Percentiles rank a stretch among this genome's conserved stretches.
Evolutionary conservation across 345 rosid species (phyloP).

Genomic region (Lumnitzera littorea): DNA sequence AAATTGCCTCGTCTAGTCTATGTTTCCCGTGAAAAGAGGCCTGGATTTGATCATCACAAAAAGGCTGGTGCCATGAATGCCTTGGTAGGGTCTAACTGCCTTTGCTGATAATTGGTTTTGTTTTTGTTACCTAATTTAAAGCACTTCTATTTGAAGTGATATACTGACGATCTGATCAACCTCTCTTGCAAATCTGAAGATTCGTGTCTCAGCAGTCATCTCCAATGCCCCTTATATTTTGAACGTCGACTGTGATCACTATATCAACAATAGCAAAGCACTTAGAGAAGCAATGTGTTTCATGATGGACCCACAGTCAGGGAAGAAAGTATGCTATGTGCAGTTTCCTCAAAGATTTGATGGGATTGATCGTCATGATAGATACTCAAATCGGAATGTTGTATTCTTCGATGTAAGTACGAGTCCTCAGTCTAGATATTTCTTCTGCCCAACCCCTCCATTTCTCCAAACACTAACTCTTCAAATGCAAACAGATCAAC

Average conservation of each 20-base stretch:
- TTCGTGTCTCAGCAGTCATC: constrained; percentile 88
- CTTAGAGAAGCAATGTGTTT: constrained; percentile 99
- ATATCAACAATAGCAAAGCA: constrained; percentile 90
- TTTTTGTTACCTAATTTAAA: not conserved
- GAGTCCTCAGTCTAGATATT: constrained; percentile 1
- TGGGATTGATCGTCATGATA: constrained; percentile 94
- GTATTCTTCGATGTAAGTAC: constrained; percentile 93
- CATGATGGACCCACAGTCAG: constrained; percentile 91
- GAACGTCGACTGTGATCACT: constrained; percentile 94
- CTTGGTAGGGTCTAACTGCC: constrained; percentile 34
- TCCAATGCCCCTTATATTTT: constrained; percentile 92
- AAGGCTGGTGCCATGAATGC: constrained; percentile 99
- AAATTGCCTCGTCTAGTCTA: constrained; percentile 87
- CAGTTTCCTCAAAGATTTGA: constrained; percentile 99
- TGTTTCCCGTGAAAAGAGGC: constrained; percentile 99
- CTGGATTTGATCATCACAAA: constrained; percentile 96
- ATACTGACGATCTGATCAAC: too few species aligned
- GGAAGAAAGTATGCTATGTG: constrained; percentile 93
- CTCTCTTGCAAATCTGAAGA: constrained; percentile 20
- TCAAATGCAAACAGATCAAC: constrained; percentile 53
- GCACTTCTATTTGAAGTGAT: not conserved
- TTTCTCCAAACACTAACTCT: constrained; percentile 8
- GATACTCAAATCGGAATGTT: constrained; percentile 90
- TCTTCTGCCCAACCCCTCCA: not conserved
- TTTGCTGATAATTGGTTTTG: not conserved